A percentile compares a stretch with the other conserved stretches of the same genome.
These are phyloP conservation scores for Solanum hybrid DNA, from an alignment of 305 asterid genomes.

Conservation along the genomic window DNA sequence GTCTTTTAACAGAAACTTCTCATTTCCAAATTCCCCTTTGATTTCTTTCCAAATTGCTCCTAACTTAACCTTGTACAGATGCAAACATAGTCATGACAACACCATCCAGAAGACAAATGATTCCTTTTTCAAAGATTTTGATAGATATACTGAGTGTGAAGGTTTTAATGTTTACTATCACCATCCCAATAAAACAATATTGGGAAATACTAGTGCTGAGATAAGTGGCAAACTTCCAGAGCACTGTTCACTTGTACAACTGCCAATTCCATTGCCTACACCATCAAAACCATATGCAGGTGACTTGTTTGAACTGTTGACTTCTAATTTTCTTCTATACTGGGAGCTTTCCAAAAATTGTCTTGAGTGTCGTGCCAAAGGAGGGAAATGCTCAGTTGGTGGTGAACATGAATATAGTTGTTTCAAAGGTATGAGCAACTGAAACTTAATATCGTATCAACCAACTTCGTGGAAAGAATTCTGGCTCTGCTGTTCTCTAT, in stretches of 20 bases:
- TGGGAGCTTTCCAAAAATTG: slow-evolving; percentile 8
- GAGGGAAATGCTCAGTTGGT: not conserved
- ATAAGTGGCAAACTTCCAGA: not conserved
- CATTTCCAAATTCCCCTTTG: not conserved
- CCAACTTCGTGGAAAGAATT: not conserved
- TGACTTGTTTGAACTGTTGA: not conserved
- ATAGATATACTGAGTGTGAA: not conserved
- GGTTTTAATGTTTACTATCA: not conserved
- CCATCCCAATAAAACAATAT: not conserved
- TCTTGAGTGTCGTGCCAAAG: not conserved
- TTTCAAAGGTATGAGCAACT: not conserved
- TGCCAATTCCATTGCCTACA: slow-evolving; percentile 8
- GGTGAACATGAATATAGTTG: not conserved
- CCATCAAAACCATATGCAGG: not conserved
- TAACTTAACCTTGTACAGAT: not conserved
- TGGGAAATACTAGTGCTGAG: not conserved
- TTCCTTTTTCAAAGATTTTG: not conserved
- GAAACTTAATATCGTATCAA: too few relatives aligned
- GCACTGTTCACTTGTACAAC: not conserved
- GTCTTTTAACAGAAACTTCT: not conserved
- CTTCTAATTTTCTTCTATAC: not conserved
- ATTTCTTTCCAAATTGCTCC: not conserved
- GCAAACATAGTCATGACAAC: not conserved
- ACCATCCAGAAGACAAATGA: not conserved
- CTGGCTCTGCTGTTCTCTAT: not conserved